Conservation (phyloP, 192 early-diverging fungal species). For the Coemansia sp. region DNA sequence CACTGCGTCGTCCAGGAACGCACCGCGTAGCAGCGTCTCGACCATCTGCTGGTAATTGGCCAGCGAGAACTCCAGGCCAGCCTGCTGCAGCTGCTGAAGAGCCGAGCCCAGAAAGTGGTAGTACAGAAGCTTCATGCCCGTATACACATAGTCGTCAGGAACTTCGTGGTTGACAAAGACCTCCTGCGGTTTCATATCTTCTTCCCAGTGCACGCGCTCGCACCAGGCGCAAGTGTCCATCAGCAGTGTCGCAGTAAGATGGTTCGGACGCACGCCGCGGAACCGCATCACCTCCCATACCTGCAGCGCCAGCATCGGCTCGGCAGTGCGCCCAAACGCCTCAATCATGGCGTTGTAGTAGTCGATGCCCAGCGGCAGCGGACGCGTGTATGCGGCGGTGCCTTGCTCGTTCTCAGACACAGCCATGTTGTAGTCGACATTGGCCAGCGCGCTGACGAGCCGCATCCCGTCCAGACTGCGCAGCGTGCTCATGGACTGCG, state of each 20-base stretch:
- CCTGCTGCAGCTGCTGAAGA: constrained; percentile 35
- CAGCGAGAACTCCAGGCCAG: constrained; percentile 36
- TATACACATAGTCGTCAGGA: constrained; percentile 44
- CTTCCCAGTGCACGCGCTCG: constrained; percentile 51
- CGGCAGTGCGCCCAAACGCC: constrained; percentile 42
- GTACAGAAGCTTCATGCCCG: constrained; percentile 36
- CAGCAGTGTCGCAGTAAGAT: constrained; percentile 46
- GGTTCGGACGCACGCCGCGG: constrained; percentile 39
- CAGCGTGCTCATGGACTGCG: constrained; percentile 33
- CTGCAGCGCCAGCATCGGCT: constrained; percentile 47
- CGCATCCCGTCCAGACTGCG: constrained; percentile 45
- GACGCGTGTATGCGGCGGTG: neutral
- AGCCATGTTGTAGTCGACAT: constrained; percentile 53
- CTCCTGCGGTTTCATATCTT: constrained; percentile 32
- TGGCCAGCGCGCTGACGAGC: constrained; percentile 37
- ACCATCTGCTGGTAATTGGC: constrained; percentile 45
- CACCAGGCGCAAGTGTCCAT: constrained; percentile 53
- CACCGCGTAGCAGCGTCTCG: constrained; percentile 37
- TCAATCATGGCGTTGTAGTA: constrained; percentile 52
- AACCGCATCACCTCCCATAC: constrained; percentile 53
- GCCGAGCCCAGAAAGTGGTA: constrained; percentile 31
- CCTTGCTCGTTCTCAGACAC: neutral
- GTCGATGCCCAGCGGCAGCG: constrained; percentile 31
- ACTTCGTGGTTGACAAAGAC: constrained; percentile 27
- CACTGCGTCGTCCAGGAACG: constrained; percentile 28